Base-by-base conservation (phyloP, 73 alveolate species). In the Paramecium pentaurelia region DNA sequence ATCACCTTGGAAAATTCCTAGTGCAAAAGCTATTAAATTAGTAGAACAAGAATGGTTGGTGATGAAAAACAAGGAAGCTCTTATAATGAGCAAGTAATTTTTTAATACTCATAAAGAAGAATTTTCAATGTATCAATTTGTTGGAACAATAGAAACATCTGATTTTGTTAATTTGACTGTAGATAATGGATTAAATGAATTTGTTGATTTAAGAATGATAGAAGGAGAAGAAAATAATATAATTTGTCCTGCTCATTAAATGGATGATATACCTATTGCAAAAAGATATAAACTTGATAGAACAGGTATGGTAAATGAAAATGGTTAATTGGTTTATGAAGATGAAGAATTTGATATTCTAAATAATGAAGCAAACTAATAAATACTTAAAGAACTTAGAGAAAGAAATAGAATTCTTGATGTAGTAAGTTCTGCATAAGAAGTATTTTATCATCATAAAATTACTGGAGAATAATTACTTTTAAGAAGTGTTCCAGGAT, bases 231-330 rank as follows among this genome's bases (percentile, higher is more conserved):
- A 73, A 37, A 37, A 37, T 8, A 73, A 73, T 73, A 16, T 73
- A 36, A 18, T 73, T 4, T 73, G 87, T 73, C 87, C 87, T 73
- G 87, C 87, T 73, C 87, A 73, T 73, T 38, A 73, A 73, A 37
- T 73, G 60, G 87, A 73, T 37, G 87, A 73, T 38, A 73, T 73
- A 30, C 87, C 87, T 11, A 10, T 37, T 0, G 58, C 87, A 32
- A 73, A 73, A 73, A 73, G 8, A 34, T 73, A 73, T 73, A 32
- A 73, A 40, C 47, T 73, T 30, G 60, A 40, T 36, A 73, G 87
- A 73, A 37, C 40, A 73, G 60, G 87, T 14, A 20, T 37, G 37
- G 60, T 73, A 6, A 38, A 73, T 73, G 87, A 73, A 34, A 8
- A 73, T 37, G 87, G 87, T n/a, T 6, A 73, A 73, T 20, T 73